Conservation (phyloP, 2,329 filamentous ascomycete genomes). For the Thyridium curvatum region DNA sequence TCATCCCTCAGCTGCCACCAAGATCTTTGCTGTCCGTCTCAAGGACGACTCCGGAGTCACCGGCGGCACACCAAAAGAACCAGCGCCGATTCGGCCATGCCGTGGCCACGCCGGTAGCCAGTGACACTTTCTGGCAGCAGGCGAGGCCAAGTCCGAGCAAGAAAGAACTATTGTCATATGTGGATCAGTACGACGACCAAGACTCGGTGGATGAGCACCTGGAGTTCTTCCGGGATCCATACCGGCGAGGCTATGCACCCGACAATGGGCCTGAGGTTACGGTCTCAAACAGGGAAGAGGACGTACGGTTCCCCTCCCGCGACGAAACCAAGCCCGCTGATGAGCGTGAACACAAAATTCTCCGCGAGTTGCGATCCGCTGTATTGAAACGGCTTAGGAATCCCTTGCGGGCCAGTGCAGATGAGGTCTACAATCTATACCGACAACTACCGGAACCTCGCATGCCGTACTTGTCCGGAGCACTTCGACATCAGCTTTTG, state of each 20-base stretch:
- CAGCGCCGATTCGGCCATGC: no score
- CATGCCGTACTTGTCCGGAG: slow-evolving; percentile 41
- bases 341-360: slow-evolving; percentile 23
- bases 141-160: slow-evolving; percentile 13
- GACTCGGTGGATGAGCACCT: slow-evolving; percentile 47
- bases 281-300: slow-evolving; percentile 44
- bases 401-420: slow-evolving; percentile 31
- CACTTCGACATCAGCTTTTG: slow-evolving; percentile 57
- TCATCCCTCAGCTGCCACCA: no score
- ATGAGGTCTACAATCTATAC: slow-evolving; percentile 43
- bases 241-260: slow-evolving; percentile 45
- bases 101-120: neutral
- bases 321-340: slow-evolving; percentile 29
- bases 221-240: slow-evolving; percentile 45
- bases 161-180: slow-evolving; percentile 44
- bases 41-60: no score
- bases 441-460: slow-evolving; percentile 42
- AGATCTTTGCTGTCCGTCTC: no score
- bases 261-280: slow-evolving; percentile 40
- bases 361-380: slow-evolving; percentile 30
- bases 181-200: slow-evolving; percentile 42
- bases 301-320: slow-evolving; percentile 37
- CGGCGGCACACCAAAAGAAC: neutral
- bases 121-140: slow-evolving; percentile 2
- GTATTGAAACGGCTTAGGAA: slow-evolving; percentile 35